Evolutionary conservation across 768 basidiomycete genomes (phyloP).

Genomic region (Amanita jacksonii): DNA sequence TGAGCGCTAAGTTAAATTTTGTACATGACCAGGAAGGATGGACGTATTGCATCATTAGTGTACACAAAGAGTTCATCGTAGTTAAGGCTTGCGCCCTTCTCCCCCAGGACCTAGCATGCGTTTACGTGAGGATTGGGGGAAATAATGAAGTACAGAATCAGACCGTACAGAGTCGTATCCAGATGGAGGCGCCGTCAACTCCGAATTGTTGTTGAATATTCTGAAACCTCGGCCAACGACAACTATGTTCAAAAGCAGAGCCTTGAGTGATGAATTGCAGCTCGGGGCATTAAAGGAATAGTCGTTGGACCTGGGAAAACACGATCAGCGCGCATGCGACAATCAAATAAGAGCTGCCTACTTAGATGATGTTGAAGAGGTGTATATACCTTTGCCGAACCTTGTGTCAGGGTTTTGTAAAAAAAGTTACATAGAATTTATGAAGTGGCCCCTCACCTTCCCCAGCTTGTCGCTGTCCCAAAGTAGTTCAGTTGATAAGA

Average conservation of each 20-base stretch:
- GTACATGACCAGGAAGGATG: constrained; percentile 64
- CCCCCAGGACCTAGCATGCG: constrained; percentile 57
- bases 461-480: constrained; percentile 67
- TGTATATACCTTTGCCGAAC: constrained; percentile 65
- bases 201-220: constrained; percentile 46
- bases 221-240: constrained; percentile 64
- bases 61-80: constrained; percentile 69
- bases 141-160: neutral
- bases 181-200: constrained; percentile 44
- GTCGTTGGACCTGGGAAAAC: constrained; percentile 48
- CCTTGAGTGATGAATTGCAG: constrained; percentile 44
- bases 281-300: constrained; percentile 45
- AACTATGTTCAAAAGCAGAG: constrained; percentile 64
- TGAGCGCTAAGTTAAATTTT: too few species aligned
- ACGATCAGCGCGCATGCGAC: neutral
- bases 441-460: constrained; percentile 32
- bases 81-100: constrained; percentile 56
- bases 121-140: neutral
- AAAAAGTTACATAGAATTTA: neutral
- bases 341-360: constrained; percentile 17
- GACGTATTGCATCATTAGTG: constrained; percentile 59
- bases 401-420: constrained; percentile 19
- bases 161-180: constrained; percentile 60
- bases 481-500: constrained; percentile 56
- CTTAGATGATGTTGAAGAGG: constrained; percentile 71